phyloP scores from a whole-genome alignment of 495 filamentous ascomycete genomes.

The Neurospora tetrasperma region DNA sequence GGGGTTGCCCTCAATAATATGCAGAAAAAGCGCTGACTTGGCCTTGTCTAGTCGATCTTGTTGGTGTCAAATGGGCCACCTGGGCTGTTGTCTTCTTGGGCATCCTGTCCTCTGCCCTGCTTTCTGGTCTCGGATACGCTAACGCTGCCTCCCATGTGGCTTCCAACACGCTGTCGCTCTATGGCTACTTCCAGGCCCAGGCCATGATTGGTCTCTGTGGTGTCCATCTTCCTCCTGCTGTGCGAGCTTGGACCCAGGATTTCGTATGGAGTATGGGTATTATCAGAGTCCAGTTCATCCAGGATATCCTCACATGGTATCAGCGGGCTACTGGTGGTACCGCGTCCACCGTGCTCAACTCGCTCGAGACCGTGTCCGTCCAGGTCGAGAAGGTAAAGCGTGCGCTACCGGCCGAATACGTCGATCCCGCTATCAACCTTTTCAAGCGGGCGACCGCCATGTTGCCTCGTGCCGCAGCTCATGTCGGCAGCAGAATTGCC shows the following conservation, averaged over 20 bases:
- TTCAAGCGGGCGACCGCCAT: constrained; percentile 37
- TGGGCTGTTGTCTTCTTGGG: constrained; percentile 80
- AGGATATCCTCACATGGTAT: constrained; percentile 89
- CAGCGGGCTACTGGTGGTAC: constrained; percentile 87
- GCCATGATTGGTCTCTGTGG: constrained; percentile 87
- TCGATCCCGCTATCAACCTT: constrained; percentile 26
- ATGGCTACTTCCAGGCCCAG: constrained; percentile 92
- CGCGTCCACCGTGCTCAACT: constrained; percentile 68
- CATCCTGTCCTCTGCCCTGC: constrained; percentile 71
- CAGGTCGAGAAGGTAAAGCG: constrained; percentile 64
- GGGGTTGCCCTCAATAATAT: not conserved
- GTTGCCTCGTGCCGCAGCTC: constrained; percentile 32
- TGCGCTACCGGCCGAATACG: constrained; percentile 24
- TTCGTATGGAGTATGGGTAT: constrained; percentile 99
- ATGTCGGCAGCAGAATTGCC: constrained; percentile 25
- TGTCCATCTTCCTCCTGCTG: constrained; percentile 80
- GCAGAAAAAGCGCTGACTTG: not conserved
- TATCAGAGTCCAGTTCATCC: constrained; percentile 78
- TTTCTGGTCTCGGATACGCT: constrained; percentile 77
- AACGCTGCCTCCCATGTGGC: constrained; percentile 96
- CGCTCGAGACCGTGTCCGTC: constrained; percentile 66
- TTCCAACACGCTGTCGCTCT: constrained; percentile 83
- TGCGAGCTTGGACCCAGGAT: constrained; percentile 92
- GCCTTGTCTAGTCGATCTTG: constrained; percentile 53
- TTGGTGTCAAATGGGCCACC: constrained; percentile 79